Percentiles rank a stretch among this genome's conserved stretches.
phyloP scores from a whole-genome alignment of 2,329 filamentous ascomycete genomes.

The Blastomyces gilchristii region DNA sequence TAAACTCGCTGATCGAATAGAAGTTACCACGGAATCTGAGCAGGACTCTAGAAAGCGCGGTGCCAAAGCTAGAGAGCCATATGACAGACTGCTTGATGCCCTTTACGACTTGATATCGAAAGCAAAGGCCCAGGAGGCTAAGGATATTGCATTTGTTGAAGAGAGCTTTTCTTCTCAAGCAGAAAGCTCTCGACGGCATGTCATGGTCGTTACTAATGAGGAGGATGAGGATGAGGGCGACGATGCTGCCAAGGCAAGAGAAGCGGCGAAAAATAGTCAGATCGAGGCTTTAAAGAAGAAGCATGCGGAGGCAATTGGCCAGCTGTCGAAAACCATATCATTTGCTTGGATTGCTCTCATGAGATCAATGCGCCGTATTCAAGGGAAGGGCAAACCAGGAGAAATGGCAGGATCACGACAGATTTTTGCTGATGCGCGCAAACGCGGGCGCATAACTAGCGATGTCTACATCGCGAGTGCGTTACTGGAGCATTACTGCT shows the following conservation, averaged over 20 bases:
- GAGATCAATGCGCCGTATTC: constrained; percentile 84
- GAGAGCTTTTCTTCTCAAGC: constrained; percentile 42
- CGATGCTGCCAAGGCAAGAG: constrained; percentile 39
- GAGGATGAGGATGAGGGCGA: constrained; percentile 44
- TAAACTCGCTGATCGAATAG: constrained; percentile 78
- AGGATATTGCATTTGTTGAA: constrained; percentile 46
- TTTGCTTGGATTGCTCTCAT: constrained; percentile 93
- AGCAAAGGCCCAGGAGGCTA: constrained; percentile 54
- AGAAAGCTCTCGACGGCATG: constrained; percentile 28
- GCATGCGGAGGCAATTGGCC: constrained; percentile 60
- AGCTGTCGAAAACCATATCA: constrained; percentile 75
- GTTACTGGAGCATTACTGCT: constrained; percentile 87
- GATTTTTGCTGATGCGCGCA: constrained; percentile 80
- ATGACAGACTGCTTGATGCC: constrained; percentile 69
- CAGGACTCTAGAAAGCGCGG: constrained; percentile 58
- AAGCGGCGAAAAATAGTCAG: constrained; percentile 45
- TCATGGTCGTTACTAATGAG: constrained; percentile 24
- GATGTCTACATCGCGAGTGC: constrained; percentile 93
- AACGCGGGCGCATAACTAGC: constrained; percentile 76
- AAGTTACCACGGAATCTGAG: constrained; percentile 64
- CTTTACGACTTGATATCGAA: constrained; percentile 81
- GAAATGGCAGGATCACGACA: constrained; percentile 65
- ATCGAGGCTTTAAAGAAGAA: constrained; percentile 52
- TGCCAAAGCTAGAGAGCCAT: constrained; percentile 68
- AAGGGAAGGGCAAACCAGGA: constrained; percentile 68